Evolutionary conservation across 1,284 basidiomycete genomes (phyloP), one percentile per base, ranked within the genome.

Genomic region (Rhodotorula sp.): DNA sequence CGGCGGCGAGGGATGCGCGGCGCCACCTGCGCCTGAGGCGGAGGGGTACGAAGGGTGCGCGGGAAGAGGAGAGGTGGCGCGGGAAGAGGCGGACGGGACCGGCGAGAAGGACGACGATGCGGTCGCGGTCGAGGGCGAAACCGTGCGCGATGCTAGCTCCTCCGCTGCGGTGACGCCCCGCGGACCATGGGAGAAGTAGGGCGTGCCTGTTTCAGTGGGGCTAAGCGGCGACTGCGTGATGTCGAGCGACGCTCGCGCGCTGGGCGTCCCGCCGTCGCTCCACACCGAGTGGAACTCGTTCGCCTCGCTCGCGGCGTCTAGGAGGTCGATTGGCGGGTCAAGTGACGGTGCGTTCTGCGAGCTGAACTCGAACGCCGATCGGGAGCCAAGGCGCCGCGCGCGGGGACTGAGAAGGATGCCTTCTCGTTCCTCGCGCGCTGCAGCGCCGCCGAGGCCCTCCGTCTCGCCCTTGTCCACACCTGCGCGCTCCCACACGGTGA

Each of bases 401-500:
- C 19, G 56, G 19, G 72, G 72, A 3, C 56, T 61, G 17, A 73
- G 29, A 15, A 73, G 48, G 17, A 21, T 60, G 3, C 48, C 50
- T 25, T 64, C 66, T 21, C 32, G 15, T 8, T 56, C 58, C 10
- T 29, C 41, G 15, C 60, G 41, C 4, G 63, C 64, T 17, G 62
- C 60, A 7, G 65, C 64, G 1, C 22, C 22, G 39, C 51, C 39
- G 27, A 60, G 55, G 7, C 50, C 56, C 27, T 46, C 37, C 19
- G 9, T 19, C 13, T 15, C 48, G 1, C 41, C 41, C 32, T 3
- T 9, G 60, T 12, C 39, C n/a, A 5, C 53, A 44, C 32, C 46
- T 39, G 4, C 4, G 29, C 36, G 69, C 46, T 25, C 60, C 74
- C 71, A 73, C 15, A 75, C 67, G 34, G 72, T 72, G 17, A 75